Base-by-base conservation (phyloP, 208 protist species). In the Vickermania ingenoplastis region DNA sequence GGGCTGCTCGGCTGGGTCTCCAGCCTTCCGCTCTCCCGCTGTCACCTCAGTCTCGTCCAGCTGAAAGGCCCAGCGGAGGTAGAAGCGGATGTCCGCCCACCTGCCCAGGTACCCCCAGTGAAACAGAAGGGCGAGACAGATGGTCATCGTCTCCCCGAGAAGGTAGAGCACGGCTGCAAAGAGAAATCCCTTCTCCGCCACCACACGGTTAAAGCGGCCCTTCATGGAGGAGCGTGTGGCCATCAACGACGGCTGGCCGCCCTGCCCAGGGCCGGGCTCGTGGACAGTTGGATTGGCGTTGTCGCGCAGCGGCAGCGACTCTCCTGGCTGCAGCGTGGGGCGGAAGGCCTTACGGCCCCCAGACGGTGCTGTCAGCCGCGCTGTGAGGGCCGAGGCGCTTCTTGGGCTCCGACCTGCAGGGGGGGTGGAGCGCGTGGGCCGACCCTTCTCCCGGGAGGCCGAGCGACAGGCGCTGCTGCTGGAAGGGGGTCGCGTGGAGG, bases 181-280 rank as follows among this genome's bases (percentile, higher is more conserved):
- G 25, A 61, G 60, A 27, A 85, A 59, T 21, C 87, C 87, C 27
- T 63, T 55, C 50, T 83, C 61, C 11, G 59, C 29, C 3, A 67
- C 53, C 1, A 91, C 53, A n/a, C 82, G 79, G 48, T 86, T 88
- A 59, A 93, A 93, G 17, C 86, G 77, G 36, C 86, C 81, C 3
- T 28, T 53, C 71, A 82, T 68, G 17, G 67, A 67, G 27, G 73
- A 55, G n/a, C 60, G 59, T 23, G 68, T 36, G 3, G 69, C 67
- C 23, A 58, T 28, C 5, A 54, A 29, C 31, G 63, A 64, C 11
- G 21, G 58, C 36, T 7, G 36, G 11, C 11, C 36, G 11, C 36
- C 36, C 7, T 17, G 7, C 36, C 36, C 36, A 45, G 36, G 17
- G 11, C 17, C 11, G 36, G 17, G 36, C 11, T 7, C 7, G 11